A percentile compares a stretch with the other conserved stretches of the same genome.
Conservation (phyloP, 1,284 basidiomycete genomes). For the Coriolopsis trogii region DNA sequence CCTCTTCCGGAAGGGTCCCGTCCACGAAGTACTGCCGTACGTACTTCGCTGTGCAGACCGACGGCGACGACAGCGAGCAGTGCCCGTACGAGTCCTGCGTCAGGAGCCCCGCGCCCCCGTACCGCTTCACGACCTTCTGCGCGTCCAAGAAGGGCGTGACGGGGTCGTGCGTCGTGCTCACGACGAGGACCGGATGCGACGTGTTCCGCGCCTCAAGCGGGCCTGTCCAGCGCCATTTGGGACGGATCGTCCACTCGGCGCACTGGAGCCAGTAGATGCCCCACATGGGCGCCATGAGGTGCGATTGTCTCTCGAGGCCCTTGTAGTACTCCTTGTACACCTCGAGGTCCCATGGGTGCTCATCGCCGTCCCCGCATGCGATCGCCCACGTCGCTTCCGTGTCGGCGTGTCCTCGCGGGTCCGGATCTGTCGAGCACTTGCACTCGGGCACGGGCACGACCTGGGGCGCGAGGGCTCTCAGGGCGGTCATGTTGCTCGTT, state of each 20-base stretch:
- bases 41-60: slow-evolving; percentile 45
- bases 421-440: too few relatives aligned
- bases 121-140: slow-evolving; percentile 18
- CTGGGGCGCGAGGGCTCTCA: slow-evolving; percentile 31
- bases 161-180: slow-evolving; percentile 24
- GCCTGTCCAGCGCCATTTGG: slow-evolving; percentile 22
- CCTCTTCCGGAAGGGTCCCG: slow-evolving; percentile 44
- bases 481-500: slow-evolving; percentile 33
- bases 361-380: slow-evolving; percentile 45
- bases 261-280: slow-evolving; percentile 15
- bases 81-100: slow-evolving; percentile 37
- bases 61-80: slow-evolving; percentile 43
- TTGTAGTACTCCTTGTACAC: slow-evolving; percentile 21
- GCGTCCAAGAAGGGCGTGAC: slow-evolving; percentile 24
- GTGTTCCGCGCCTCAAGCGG: slow-evolving; percentile 22
- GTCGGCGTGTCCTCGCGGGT: slow-evolving; percentile 13
- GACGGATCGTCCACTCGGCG: slow-evolving; percentile 18
- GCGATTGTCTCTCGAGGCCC: slow-evolving; percentile 39
- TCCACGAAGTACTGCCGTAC: slow-evolving; percentile 45
- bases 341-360: slow-evolving; percentile 22
- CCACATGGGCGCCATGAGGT: slow-evolving; percentile 29
- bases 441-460: slow-evolving; percentile 24
- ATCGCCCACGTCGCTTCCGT: slow-evolving; percentile 37
- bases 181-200: slow-evolving; percentile 33
- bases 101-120: slow-evolving; percentile 22